A percentile compares a stretch with the other conserved stretches of the same genome.
phyloP scores from a whole-genome alignment of 768 basidiomycete species.

The Boletus vinaceobasis region DNA sequence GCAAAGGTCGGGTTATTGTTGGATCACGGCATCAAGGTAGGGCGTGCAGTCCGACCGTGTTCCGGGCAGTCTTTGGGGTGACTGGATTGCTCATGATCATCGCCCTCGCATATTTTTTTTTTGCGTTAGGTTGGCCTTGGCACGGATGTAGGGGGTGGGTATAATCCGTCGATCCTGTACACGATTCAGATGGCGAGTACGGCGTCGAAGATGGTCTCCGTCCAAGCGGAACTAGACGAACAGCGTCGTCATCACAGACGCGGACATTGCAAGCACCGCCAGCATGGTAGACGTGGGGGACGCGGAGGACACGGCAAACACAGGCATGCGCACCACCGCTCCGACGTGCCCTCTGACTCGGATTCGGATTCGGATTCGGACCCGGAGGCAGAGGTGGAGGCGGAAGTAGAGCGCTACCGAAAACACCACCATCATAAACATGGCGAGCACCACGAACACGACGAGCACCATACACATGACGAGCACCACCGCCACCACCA shows the following conservation, averaged over 20 bases:
- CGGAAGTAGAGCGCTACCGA: not conserved
- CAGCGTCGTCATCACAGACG: slow-evolving; percentile 1
- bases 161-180: slow-evolving; percentile 73
- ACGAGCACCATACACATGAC: not conserved
- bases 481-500: not conserved
- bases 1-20: slow-evolving; percentile 73
- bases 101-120: not conserved
- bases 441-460: not conserved
- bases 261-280: not conserved
- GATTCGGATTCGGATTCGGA: not conserved
- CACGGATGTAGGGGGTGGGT: slow-evolving; percentile 88
- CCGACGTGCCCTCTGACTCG: not conserved
- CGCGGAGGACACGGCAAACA: not conserved
- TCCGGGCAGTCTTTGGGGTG: not conserved
- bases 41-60: too few species aligned
- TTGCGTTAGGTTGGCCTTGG: slow-evolving; percentile 75
- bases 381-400: not conserved
- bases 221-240: slow-evolving; percentile 34
- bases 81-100: not conserved
- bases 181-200: slow-evolving; percentile 71
- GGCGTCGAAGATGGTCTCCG: slow-evolving; percentile 69
- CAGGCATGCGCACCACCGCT: not conserved
- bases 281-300: not conserved
- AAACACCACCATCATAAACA: not conserved
- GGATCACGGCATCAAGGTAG: slow-evolving; percentile 79